Base-by-base conservation (phyloP, 192 early-diverging fungal species). In the Coemansia erecta region DNA sequence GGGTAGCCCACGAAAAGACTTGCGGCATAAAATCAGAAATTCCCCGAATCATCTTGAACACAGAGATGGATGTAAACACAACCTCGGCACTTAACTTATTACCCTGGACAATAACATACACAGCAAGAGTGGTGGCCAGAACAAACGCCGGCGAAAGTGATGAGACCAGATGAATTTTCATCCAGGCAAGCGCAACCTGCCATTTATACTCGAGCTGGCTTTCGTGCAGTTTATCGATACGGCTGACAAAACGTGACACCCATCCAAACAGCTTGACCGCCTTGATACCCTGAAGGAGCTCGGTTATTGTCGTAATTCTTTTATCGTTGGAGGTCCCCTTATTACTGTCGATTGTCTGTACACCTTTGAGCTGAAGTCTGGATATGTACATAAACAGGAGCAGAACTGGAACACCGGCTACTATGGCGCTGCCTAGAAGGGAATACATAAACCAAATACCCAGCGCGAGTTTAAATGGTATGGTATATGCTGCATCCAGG, bases 261-360 rank as follows among this genome's bases (percentile, higher is more conserved):
- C 89, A 91, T 15, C 84, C 86, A 73, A 88, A 89, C 61, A 94
- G 83, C 59, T 96, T 96, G 51, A 96, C 85, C 40, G 93, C 87
- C 22, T 92, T 83, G 42, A 97, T 94, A 40, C 90, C 92, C 68
- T 90, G 81, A 14, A 93, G 63, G 21, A 90, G 73, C 68, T 95
- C 92, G 49, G 89, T 93, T 35, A 90, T 85, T 26, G 81, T 66
- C 28, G 83, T 80, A 22, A 94, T 70, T 13, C 92, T 80, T 42
- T 85, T 83, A 63, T 94, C 92, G 35, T 78, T 74, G 31, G 35
- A n/a, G n/a, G n/a, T n/a, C 26, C 26, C 11, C 40, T 46, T n/a
- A n/a, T n/a, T n/a, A n/a, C 15, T 46, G 26, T 4, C 15, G 55
- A 2, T 56, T 31, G 18, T 56, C 43, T 40, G 8, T 40, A 40